These are phyloP conservation scores for Phytophthora kernoviae DNA, from an alignment of 352 stramenopile species.

Conservation along the genomic window DNA sequence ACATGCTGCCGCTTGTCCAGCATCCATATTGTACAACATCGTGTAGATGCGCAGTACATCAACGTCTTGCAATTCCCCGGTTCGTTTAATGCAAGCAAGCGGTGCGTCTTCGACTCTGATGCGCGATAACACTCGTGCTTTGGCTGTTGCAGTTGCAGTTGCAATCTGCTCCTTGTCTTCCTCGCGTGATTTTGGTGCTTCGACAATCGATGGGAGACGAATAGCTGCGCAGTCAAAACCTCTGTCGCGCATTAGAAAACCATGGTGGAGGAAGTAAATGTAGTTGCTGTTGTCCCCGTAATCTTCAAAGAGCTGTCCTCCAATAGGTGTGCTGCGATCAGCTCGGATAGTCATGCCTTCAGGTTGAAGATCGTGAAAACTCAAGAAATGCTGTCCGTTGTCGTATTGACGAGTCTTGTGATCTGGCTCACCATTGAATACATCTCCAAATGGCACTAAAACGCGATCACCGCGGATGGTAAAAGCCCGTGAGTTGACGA, in stretches of 20 bases:
- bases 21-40: conserved; percentile 27
- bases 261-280: conserved; percentile 89
- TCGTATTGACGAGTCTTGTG: conserved; percentile 23
- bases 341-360: conserved; percentile 63
- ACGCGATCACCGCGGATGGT: conserved; percentile 73
- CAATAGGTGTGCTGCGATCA: conserved; percentile 46
- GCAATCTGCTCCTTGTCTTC: conserved; percentile 7
- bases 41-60: conserved; percentile 41
- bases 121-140: conserved; percentile 29
- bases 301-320: conserved; percentile 91
- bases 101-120: conserved; percentile 40
- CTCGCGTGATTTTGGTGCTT: conserved; percentile 4
- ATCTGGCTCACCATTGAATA: conserved; percentile 83
- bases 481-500: conserved; percentile 81
- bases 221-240: conserved; percentile 88
- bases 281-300: conserved; percentile 96
- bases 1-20: conserved; percentile 27
- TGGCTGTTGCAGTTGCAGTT: conserved; percentile 21
- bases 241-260: conserved; percentile 90
- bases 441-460: conserved; percentile 87
- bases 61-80: conserved; percentile 34
- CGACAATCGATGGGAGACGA: conserved; percentile 27
- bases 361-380: conserved; percentile 54
- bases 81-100: conserved; percentile 34
- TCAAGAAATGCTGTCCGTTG: conserved; percentile 62